Conservation (phyloP, 2,329 filamentous ascomycete genomes). For the Neonectria faginata region DNA sequence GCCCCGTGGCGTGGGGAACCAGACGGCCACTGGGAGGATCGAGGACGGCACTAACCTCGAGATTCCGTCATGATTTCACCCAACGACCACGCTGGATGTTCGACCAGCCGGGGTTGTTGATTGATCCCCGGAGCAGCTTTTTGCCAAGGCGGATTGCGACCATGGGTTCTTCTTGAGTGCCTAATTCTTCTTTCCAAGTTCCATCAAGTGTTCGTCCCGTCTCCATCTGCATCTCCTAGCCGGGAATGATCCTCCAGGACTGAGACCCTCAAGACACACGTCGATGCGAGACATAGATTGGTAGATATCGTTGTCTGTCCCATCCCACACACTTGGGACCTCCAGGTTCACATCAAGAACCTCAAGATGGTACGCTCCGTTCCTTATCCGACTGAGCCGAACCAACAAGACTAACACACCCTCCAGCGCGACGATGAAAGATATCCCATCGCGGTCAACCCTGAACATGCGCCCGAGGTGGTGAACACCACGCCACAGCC, state of each 20-base stretch:
- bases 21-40: no score
- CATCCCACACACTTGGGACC: background rate
- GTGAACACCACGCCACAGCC: background rate
- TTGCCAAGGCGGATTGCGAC: background rate
- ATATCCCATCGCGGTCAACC: constrained; percentile 32
- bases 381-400: background rate
- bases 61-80: no score
- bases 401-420: constrained; percentile 5
- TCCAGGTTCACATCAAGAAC: background rate
- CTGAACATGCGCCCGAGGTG: constrained; percentile 21
- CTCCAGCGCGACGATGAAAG: constrained; percentile 35
- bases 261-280: background rate
- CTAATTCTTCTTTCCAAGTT: background rate
- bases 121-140: background rate
- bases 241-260: constrained; percentile 3
- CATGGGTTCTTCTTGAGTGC: background rate
- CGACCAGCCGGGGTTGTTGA: no score
- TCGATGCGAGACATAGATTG: background rate
- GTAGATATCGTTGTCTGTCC: background rate
- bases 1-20: background rate
- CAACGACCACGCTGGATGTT: no score
- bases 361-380: constrained; percentile 6
- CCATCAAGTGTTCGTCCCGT: background rate
- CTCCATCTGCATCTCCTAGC: background rate
- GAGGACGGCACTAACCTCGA: no score